Evolutionary conservation across 116 monocot genomes (phyloP).

Genomic region (Dioscorea cayenensis): DNA sequence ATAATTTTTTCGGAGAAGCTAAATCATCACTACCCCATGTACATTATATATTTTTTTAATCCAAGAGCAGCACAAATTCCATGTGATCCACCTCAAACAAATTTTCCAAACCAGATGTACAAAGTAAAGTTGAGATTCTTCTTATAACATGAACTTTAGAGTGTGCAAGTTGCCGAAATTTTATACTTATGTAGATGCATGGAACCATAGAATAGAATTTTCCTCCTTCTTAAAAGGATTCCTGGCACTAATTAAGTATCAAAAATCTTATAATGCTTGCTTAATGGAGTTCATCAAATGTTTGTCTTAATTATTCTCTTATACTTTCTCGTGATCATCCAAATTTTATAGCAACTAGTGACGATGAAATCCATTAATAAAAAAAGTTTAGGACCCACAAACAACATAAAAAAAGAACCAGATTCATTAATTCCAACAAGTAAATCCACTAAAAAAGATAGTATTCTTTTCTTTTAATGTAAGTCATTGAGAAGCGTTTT

Average conservation of each 20-base stretch:
- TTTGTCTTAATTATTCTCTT: not conserved
- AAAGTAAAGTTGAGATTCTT: not conserved
- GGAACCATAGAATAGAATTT: slow-evolving; percentile 9
- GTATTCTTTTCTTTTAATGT: too few relatives aligned
- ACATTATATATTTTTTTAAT: not conserved
- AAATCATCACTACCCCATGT: too few relatives aligned
- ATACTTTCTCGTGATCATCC: too few relatives aligned
- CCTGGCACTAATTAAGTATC: not conserved
- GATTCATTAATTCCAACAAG: too few relatives aligned
- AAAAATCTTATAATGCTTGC: not conserved
- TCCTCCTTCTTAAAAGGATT: not conserved
- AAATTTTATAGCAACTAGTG: not conserved
- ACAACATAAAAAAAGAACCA: not conserved
- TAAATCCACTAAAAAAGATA: too few relatives aligned
- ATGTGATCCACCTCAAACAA: not conserved
- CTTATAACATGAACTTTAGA: not conserved
- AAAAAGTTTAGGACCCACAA: too few relatives aligned
- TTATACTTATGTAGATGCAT: too few relatives aligned
- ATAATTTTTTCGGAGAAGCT: too few relatives aligned
- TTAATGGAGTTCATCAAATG: not conserved
- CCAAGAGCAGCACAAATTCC: not conserved
- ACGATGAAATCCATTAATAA: not conserved
- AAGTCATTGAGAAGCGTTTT: too few relatives aligned
- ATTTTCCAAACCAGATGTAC: not conserved
- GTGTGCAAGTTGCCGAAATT: too few relatives aligned